Evolutionary conservation across 2,329 filamentous ascomycete species (phyloP), one percentile per base, ranked within the genome.

Genomic region (Arthrocladium fulminans): DNA sequence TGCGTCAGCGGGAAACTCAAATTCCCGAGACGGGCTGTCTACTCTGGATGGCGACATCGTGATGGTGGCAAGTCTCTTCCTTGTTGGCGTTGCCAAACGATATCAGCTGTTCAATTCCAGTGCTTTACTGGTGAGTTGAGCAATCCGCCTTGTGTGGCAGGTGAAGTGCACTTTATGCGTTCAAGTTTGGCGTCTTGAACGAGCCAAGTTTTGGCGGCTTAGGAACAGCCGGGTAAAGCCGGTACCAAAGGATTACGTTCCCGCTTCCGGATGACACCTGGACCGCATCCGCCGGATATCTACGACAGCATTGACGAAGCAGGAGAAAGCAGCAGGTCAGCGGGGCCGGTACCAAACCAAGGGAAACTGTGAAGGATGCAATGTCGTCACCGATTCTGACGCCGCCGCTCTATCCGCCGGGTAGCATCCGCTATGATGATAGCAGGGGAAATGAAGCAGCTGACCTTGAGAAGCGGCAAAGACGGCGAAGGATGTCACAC

Each of bases 1-100:
- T 20, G 62, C 61, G 51, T 54, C 38, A 3, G 47, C 40, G 10
- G 54, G 49, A 42, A 56, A 56, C n/a, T 41, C 32, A 22, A 39
- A 46, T 17, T 19, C 24, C 2, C 10, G 15, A n/a, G n/a, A 23
- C 6, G 15, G 20, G 3, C 7, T 19, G 24, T 44, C 41, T 20
- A 44, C 15, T 32, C 9, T 44, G 24, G 41, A 44, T 6, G 41
- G 41, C 4, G 41, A 44, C 41, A 44, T 44, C 25, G 13, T 44
- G 41, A 15, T 20, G 15, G 12, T 27, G 39, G 13, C 13, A n/a
- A 12, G 19, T 5, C 3, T 42, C 8, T 42, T 15, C 3, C 23
- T 12, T 20, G 6, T 3, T 4, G 27, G 27, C 13, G 13, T 29
- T 13, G n/a, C 29, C 8, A 30, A n/a, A 30, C 8, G n/a, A 30